Base-by-base conservation (phyloP, 2,329 filamentous ascomycete species). In the Coniochaeta sp. region DNA sequence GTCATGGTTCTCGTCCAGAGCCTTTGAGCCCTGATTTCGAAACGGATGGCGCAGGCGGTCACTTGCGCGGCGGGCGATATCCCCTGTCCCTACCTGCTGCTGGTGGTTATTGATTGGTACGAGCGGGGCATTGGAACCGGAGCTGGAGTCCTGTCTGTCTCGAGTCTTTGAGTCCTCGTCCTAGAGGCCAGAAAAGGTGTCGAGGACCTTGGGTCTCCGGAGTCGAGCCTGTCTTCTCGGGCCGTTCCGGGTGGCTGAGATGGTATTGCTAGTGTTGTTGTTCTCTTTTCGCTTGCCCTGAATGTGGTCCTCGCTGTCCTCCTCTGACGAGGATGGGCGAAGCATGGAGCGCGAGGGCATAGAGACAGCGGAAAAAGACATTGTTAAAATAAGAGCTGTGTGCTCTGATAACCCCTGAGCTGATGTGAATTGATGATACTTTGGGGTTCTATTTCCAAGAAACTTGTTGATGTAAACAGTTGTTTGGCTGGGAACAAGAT, bases 171-270 rank as follows among this genome's bases (percentile, higher is more conserved):
- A 54, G 59, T 63, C 60, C 60, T 64, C 66, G 57, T 66, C 66
- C 66, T 65, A 67, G 30, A 65, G 64, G 28, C 63, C 65, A 17
- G 62, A 62, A 62, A 65, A 65, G 16, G 61, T 63, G 54, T 60
- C 62, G 42, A 62, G 62, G 30, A 65, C 54, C 28, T 63, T 63
- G 24, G 63, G 56, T 10, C 62, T 62, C 42, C 62, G 61, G 5
- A 30, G 47, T 52, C 47, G 47, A 52, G 4, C 22, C 14, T 17
- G 47, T 22, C 24, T 30, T 26, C 42, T 26, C 22, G 12, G 10
- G 24, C n/a, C 38, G 38, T n/a, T 40, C 6, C 12, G 42, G 22
- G 5, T 16, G 42, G 42, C 24, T 7, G 42, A 47, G 42, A 14
- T 28, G 22, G 47, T 28, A 12, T 52, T 52, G 24, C 22, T 30